Base-by-base conservation (phyloP, 2,329 filamentous ascomycete species). In the Cladophialophora immunda region DNA sequence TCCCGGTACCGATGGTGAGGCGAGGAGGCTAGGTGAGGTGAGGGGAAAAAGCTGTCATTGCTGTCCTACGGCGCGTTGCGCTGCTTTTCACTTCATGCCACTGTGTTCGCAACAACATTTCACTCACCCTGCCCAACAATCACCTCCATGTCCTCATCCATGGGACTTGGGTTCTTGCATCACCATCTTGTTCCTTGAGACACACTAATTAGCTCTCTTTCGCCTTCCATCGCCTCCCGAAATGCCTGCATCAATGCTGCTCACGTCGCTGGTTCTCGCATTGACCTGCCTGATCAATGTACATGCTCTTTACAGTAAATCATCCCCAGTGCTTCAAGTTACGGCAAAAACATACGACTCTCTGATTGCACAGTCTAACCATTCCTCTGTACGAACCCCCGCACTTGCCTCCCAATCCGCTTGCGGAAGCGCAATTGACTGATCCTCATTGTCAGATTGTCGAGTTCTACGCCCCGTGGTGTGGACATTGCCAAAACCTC, bases 391-490 rank as follows among this genome's bases (percentile, higher is more conserved):
- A 86, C 78, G 90, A 77, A 27, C 32, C 41, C 17, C 7, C 22
- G 59, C 27, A 29, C 15, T 32, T 50, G 15, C 19, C 47, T 25
- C 45, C 29, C 45, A 9, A 25, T 11, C 30, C 41, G 34, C 17
- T 47, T 41, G 45, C 8, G 29, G 41, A 30, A 27, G n/a, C 32
- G 29, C 38, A 22, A 62, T 71, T 75, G 71, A 74, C 71, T 56
- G 41, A 68, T 53, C 38, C 47, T 55, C 41, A 22, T 59, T 59
- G 50, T 47, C 61, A 86, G 84, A 81, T 86, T 71, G 79, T 86
- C 72, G 84, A 85, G 83, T 98, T 98, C 85, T 98, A 97, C 76
- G 94, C 94, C 8, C 94, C 94, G 27, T 98, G 94, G 94, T 98
- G 95, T 76, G 95, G 94, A 50, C 95, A 98, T 81, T 99, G 95